Base-by-base conservation (phyloP, 1,139 yeast genomes). In the Blastobotrys illinoisensis region DNA sequence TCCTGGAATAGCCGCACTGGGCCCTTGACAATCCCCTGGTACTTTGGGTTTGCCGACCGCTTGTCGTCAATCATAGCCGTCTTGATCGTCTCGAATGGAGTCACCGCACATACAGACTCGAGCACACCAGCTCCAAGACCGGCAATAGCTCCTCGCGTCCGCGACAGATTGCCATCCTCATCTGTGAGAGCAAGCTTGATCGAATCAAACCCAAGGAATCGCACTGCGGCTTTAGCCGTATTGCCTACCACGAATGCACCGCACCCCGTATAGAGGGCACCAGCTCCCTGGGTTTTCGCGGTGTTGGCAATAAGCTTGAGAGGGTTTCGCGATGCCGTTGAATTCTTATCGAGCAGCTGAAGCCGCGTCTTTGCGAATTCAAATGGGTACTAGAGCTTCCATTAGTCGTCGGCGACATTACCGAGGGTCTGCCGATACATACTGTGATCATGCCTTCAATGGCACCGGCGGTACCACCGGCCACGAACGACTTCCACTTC, bases 171-270 rank as follows among this genome's bases (percentile, higher is more conserved):
- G 7, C 99, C 99, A 60, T 88, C 80, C 62, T 83, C 83, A 69
- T 93, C 98, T 28, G 85, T 82, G 58, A 93, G 75, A 23, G 86
- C 64, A 51, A 83, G 78, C 69, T 90, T 91, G 70, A 93, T 88
- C 24, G 85, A 79, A 68, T 93, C 99, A 66, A 89, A 93, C 7
- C 98, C 98, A 14, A 93, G 77, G 71, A 93, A 93, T 61, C 99
- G 79, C 2, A 91, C 93, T 18, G 95, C 88, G 0, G 99, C 98
- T 71, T 93, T 93, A 56, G 88, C 93, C 0, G 98, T 91, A 69
- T 93, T 93, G 28, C 99, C 99, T 26, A 91, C 86, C 44, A 91
- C 95, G 66, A 90, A 89, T 0, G 98, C 97, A 0, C 97, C 96
- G 75, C 98, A 91, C n/a, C 99, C 99, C 2, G 91, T 91, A 67